Base-by-base conservation (phyloP, 192 early-diverging fungal genomes). In the Coemansia sp. region DNA sequence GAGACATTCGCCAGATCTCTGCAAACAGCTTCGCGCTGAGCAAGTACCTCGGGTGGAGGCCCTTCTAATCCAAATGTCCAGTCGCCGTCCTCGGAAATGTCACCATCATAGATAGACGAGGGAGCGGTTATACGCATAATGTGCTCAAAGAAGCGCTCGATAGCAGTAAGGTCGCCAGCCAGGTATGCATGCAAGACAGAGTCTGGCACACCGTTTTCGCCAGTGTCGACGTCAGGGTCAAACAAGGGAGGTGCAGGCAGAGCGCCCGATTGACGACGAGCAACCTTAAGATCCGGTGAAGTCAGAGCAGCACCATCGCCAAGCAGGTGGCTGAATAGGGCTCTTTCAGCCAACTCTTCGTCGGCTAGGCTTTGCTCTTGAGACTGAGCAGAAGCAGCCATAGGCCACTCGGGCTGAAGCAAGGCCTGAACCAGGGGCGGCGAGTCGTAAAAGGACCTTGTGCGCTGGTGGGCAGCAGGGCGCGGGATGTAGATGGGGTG, bases 71-170 rank as follows among this genome's bases (percentile, higher is more conserved):
- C 78, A 35, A 59, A 81, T n/a, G 70, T 56, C 78, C 78, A 81
- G 73, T 81, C 78, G 39, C 73, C 78, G 21, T 81, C 73, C 43
- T 81, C 78, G 0, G 69, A 69, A 1, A 56, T 34, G 1, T 72
- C 70, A 42, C 63, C 73, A 9, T 76, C 78, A n/a, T 69, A 76
- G n/a, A 81, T 46, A 0, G 78, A 76, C 14, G 73, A 55, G 2
- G 78, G 78, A 10, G 70, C 60, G 0, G 78, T 81, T 9, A 81
- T 64, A 1, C 50, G 62, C 78, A 81, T 81, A 28, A 81, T 74
- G 46, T 82, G 70, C 40, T 71, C 73, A 53, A 82, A 82, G 57
- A 76, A 82, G 14, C 79, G 73, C 66, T 82, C 79, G 26, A 82
- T 69, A 0, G 79, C 79, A 7, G 63, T 73, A 3, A 70, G 34